These are phyloP conservation scores for Saccharomycopsis phalli DNA, from an alignment of 1,139 yeast species.

Conservation along the genomic window DNA sequence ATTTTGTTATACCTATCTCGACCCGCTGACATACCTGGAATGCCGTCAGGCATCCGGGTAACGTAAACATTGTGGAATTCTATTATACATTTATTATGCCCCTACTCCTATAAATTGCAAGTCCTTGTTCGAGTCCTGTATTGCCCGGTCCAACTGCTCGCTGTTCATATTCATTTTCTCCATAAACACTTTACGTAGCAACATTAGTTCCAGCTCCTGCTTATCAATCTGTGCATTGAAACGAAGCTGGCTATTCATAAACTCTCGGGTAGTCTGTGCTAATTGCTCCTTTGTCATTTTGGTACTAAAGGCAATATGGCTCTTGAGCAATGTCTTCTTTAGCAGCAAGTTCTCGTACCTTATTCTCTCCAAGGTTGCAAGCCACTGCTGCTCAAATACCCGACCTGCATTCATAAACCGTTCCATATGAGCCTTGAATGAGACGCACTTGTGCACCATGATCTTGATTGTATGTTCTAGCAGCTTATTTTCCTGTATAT, in stretches of 20 bases:
- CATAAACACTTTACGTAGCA: constrained; percentile 6
- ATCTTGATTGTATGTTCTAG: constrained; percentile 6
- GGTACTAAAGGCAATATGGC: constrained; percentile 11
- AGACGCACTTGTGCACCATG: constrained; percentile 5
- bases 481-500: constrained; percentile 11
- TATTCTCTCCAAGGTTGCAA: constrained; percentile 2
- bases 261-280: constrained; percentile 8
- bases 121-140: not conserved
- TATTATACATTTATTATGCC: too few relatives aligned
- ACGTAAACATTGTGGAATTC: too few relatives aligned
- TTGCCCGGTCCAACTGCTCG: not conserved
- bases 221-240: constrained; percentile 12
- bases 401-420: not conserved
- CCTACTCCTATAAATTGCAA: too few relatives aligned
- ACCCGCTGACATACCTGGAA: too few relatives aligned
- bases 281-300: constrained; percentile 8
- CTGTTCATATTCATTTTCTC: constrained; percentile 6
- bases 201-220: constrained; percentile 8
- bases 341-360: constrained; percentile 7
- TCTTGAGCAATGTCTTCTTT: constrained; percentile 15
- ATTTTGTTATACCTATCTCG: too few relatives aligned
- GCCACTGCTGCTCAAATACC: constrained; percentile 13
- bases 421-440: constrained; percentile 2
- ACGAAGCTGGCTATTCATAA: constrained; percentile 9
- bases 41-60: too few relatives aligned